Percentiles rank a stretch among this genome's conserved stretches.
Conservation (phyloP, 176 grass and related monocot genomes). For the Tuctoria greenei region DNA sequence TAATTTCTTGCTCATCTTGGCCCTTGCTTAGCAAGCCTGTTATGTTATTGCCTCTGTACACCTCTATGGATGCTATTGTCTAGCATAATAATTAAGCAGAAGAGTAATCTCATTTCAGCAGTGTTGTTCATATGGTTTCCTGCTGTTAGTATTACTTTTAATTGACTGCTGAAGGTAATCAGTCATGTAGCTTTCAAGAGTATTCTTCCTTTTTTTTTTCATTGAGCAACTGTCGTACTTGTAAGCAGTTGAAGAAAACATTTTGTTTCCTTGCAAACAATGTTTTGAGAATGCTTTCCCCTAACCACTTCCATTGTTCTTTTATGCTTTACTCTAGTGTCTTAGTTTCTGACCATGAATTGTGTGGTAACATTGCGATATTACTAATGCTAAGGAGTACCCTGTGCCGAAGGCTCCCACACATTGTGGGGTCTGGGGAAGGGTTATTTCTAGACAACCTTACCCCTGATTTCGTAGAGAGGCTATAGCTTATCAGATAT, state of each 20-base stretch:
- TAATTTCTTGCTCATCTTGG: constrained; percentile 31
- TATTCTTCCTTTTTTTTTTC: not conserved
- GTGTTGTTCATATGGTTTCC: not conserved
- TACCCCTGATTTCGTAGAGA: too few relatives aligned
- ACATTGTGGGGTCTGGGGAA: too few relatives aligned
- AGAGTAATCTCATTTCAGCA: constrained; percentile 37
- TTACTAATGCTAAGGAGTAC: not conserved
- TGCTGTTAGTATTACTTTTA: constrained; percentile 8
- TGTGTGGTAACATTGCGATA: not conserved
- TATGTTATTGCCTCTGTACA: constrained; percentile 44
- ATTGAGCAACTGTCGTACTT: constrained; percentile 15
- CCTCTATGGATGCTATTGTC: constrained; percentile 24
- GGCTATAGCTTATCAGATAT: too few relatives aligned
- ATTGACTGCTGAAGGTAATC: not conserved
- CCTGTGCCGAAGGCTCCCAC: too few relatives aligned
- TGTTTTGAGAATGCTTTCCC: not conserved
- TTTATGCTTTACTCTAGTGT: not conserved
- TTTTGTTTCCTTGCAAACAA: not conserved
- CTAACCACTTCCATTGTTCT: not conserved
- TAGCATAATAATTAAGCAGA: constrained; percentile 38
- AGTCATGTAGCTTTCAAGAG: constrained; percentile 7
- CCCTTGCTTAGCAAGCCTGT: constrained; percentile 28
- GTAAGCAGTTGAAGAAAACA: not conserved
- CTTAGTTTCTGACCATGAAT: constrained; percentile 5
- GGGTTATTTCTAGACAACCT: too few relatives aligned